A percentile compares a stretch with the other conserved stretches of the same genome.
These are phyloP conservation scores for Fusarium falciforme DNA, from an alignment of 2,329 filamentous ascomycete genomes.

Conservation along the genomic window DNA sequence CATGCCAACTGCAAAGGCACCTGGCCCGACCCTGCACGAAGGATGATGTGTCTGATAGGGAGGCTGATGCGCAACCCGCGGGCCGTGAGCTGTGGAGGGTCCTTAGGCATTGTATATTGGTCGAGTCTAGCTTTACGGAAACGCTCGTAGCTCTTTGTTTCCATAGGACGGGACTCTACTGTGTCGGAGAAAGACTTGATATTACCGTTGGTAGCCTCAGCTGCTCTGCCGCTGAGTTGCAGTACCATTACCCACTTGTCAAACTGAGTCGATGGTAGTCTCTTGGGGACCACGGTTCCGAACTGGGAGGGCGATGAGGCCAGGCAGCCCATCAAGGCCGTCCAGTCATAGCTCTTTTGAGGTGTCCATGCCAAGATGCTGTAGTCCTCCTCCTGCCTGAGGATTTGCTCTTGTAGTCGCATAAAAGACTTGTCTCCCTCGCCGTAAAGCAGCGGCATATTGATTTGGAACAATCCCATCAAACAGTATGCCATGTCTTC, in stretches of 20 bases:
- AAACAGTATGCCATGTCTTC: constrained; percentile 20
- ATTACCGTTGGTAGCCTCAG: too few species aligned
- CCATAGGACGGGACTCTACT: not conserved
- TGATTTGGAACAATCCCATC: constrained; percentile 15
- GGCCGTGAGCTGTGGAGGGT: not conserved
- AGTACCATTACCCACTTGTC: too few species aligned
- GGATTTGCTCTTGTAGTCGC: constrained; percentile 19
- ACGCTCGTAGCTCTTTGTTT: not conserved
- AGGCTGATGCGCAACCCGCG: not conserved
- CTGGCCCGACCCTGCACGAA: too few species aligned
- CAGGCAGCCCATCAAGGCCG: not conserved
- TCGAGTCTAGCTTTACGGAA: not conserved
- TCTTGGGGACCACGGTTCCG: too few species aligned
- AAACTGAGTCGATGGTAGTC: too few species aligned
- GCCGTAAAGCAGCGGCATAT: constrained; percentile 19
- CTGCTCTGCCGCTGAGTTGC: too few species aligned
- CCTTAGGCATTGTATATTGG: not conserved
- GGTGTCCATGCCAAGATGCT: constrained; percentile 20
- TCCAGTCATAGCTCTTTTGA: not conserved
- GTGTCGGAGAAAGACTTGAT: too few species aligned
- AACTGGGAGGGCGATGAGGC: not conserved
- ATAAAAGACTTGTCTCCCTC: constrained; percentile 15
- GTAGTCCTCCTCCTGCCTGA: constrained; percentile 21
- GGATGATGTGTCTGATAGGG: not conserved
- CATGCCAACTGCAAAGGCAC: not conserved